These are phyloP conservation scores for Colletotrichum navitas DNA, from an alignment of 2,329 filamentous ascomycete species.

Conservation along the genomic window DNA sequence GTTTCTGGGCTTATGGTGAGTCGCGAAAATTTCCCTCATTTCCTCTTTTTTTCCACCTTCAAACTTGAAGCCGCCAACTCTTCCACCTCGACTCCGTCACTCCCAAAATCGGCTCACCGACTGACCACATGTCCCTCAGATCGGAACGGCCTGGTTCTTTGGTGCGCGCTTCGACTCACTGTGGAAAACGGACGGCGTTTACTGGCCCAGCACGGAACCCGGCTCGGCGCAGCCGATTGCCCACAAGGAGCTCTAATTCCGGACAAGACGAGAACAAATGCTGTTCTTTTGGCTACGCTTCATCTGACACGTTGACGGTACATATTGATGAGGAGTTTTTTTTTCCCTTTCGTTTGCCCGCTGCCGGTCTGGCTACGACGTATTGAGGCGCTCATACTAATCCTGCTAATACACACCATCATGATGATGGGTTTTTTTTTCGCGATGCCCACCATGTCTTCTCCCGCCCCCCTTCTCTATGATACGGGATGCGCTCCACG, in stretches of 20 bases:
- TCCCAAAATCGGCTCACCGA: neutral
- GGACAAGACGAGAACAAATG: slow-evolving; percentile 29
- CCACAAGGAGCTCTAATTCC: slow-evolving; percentile 42
- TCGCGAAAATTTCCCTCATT: slow-evolving; percentile 17
- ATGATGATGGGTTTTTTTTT: slow-evolving; percentile 33
- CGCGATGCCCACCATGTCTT: slow-evolving; percentile 13
- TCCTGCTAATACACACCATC: slow-evolving; percentile 42
- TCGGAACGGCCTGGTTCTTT: slow-evolving; percentile 81
- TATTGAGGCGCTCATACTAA: slow-evolving; percentile 39
- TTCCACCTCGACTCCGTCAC: neutral
- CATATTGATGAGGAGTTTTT: slow-evolving; percentile 41
- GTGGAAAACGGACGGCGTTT: slow-evolving; percentile 40
- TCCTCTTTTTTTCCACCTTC: neutral
- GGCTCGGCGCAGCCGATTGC: slow-evolving; percentile 33
- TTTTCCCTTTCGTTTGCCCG: slow-evolving; percentile 27
- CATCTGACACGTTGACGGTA: slow-evolving; percentile 41
- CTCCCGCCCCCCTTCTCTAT: neutral
- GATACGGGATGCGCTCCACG: neutral
- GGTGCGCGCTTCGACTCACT: slow-evolving; percentile 82
- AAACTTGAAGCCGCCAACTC: neutral
- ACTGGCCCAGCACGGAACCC: slow-evolving; percentile 40
- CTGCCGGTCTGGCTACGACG: slow-evolving; percentile 29
- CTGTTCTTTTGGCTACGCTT: slow-evolving; percentile 36
- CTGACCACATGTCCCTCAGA: slow-evolving; percentile 59
- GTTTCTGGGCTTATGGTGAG: slow-evolving; percentile 84